Conservation (phyloP, 73 alveolate species). For the Tetrahymena borealis region DNA sequence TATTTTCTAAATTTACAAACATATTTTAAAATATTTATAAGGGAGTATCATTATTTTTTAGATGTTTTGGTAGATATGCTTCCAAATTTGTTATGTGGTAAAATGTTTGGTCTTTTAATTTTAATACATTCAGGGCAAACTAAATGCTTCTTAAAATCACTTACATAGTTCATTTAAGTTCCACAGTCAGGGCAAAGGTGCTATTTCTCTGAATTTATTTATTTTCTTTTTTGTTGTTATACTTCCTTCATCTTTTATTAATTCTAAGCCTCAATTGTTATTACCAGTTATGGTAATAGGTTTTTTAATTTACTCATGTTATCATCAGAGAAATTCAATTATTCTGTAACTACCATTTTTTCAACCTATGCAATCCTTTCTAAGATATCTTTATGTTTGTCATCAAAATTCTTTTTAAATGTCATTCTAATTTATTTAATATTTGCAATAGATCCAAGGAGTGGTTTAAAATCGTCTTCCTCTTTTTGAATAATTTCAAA, state of each 20-base stretch:
- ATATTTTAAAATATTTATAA: no score
- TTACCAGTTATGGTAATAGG: neutral
- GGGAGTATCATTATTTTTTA: no score
- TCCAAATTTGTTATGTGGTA: neutral
- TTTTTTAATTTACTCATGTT: neutral
- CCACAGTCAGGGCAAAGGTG: conserved; percentile 17
- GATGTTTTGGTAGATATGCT: no score
- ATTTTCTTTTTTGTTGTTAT: neutral
- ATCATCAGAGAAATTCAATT: neutral
- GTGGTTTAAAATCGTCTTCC: neutral
- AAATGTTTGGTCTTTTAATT: neutral
- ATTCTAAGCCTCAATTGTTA: neutral
- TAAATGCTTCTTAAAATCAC: conserved; percentile 35
- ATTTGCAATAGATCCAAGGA: neutral
- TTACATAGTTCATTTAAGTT: conserved; percentile 11
- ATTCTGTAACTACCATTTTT: neutral
- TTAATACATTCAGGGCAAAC: conserved; percentile 13
- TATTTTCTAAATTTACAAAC: no score
- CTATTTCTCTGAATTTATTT: neutral
- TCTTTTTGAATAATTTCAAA: neutral
- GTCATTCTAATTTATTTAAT: neutral
- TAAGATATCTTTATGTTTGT: neutral
- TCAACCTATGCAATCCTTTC: neutral
- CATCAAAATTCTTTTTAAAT: neutral
- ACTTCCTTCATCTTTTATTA: neutral